These are phyloP conservation scores for Populus ilicifolia DNA, from an alignment of 345 rosid species.

Conservation along the genomic window DNA sequence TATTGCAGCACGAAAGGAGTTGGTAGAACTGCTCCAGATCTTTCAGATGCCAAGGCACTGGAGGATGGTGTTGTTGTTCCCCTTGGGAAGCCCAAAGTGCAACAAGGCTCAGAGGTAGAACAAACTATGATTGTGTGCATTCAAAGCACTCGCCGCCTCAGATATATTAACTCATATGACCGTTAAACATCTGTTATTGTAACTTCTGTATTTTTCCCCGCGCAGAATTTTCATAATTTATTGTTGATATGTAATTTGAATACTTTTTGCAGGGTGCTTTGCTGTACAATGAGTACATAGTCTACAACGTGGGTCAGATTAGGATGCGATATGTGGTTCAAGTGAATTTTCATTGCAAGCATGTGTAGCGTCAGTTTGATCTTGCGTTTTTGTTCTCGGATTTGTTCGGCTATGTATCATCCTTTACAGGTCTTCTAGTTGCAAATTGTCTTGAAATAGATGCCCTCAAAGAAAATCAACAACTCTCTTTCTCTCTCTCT, in stretches of 20 bases:
- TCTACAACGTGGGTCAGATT: slow-evolving; percentile 79
- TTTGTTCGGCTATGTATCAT: neutral
- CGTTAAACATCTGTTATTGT: neutral
- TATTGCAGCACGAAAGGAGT: slow-evolving; percentile 74
- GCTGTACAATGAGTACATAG: slow-evolving; percentile 73
- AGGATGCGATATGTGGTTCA: slow-evolving; percentile 72
- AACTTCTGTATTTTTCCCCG: neutral
- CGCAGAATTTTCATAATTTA: neutral
- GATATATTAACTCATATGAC: neutral
- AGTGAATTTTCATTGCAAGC: slow-evolving; percentile 58
- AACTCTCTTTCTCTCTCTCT: too few relatives aligned
- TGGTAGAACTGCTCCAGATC: slow-evolving; percentile 69
- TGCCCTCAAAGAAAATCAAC: too few relatives aligned
- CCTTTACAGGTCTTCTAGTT: neutral
- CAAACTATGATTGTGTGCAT: neutral
- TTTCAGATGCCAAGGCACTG: slow-evolving; percentile 48
- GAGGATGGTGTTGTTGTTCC: slow-evolving; percentile 71
- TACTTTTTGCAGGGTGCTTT: slow-evolving; percentile 54
- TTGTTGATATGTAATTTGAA: neutral
- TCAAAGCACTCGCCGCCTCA: neutral
- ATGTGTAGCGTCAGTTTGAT: neutral
- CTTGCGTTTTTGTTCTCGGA: neutral
- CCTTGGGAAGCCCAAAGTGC: slow-evolving; percentile 62
- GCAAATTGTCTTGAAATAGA: neutral
- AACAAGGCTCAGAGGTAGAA: slow-evolving; percentile 32